Base-by-base conservation (phyloP, 371 early-diverging fungal species). In the Mucor lusitanicus region DNA sequence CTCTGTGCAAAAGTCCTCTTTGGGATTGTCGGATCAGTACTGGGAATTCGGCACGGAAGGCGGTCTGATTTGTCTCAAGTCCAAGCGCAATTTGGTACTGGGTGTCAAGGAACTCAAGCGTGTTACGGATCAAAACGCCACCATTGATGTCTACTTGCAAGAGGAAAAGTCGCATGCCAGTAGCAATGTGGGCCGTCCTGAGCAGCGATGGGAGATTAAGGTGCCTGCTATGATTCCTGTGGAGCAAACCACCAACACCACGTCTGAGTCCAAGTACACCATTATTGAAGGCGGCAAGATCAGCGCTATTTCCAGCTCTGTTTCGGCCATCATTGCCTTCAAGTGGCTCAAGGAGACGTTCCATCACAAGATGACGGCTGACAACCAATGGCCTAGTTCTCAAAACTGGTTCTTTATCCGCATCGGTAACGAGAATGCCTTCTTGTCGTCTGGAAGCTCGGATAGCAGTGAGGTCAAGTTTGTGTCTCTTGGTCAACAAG, bases 371-470 rank as follows among this genome's bases (percentile, higher is more conserved):
- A 32, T 78, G n/a, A 70, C 77, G 8, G 48, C 66, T 6, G 57
- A 71, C n/a, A 69, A 75, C n/a, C 71, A 73, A 57, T 71, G 72
- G 74, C 78, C 78, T 23, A 64, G 62, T 48, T 59, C 65, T 55
- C 70, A 71, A 33, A 72, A 80, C 28, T 78, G 76, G 70, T 82
- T 82, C 74, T 68, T 79, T 62, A 73, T 82, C 42, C 74, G 82
- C 61, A 62, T 71, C 6, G 78, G 77, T 44, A 64, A 56, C n/a
- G 75, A 78, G 27, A 76, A 80, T 37, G 60, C 65, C 5, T 82
- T 72, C 54, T 73, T 82, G 33, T 75, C 74, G 28, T 73, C 78
- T 28, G 78, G 76, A 56, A 35, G 19, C 13, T 61, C 67, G 27
- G 74, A 72, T 42, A 63, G 63, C n/a, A 46, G 61, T n/a, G 64